These are phyloP conservation scores for Rauvolfia tetraphylla DNA, from an alignment of 257 asterid species.

Conservation along the genomic window DNA sequence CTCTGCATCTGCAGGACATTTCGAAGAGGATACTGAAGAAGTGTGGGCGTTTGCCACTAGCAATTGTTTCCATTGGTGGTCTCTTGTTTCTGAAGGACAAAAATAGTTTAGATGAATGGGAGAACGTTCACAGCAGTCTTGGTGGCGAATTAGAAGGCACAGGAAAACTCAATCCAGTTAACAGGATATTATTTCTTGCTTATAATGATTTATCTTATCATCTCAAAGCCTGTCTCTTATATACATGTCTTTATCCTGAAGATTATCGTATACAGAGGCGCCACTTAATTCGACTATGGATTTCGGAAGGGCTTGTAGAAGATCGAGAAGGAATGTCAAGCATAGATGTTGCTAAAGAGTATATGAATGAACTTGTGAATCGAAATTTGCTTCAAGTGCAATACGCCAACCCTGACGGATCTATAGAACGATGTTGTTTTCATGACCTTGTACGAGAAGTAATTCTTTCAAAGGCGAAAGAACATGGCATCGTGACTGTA, in stretches of 20 bases:
- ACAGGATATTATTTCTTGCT: background rate
- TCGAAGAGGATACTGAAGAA: constrained; percentile 4
- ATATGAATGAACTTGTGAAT: constrained; percentile 4
- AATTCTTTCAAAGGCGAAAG: background rate
- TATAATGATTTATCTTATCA: constrained; percentile 1
- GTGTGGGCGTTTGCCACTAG: constrained; percentile 15
- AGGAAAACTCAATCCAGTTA: background rate
- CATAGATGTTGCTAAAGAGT: constrained; percentile 6
- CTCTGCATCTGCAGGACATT: constrained; percentile 14
- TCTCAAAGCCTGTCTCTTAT: background rate
- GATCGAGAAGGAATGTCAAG: background rate
- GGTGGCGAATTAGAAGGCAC: background rate
- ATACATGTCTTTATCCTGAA: constrained; percentile 10
- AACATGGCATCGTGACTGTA: background rate
- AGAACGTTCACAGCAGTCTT: background rate
- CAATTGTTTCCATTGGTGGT: background rate
- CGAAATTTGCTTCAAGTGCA: constrained; percentile 8
- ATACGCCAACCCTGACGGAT: background rate
- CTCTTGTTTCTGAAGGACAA: background rate
- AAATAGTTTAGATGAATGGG: background rate
- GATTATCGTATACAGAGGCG: background rate
- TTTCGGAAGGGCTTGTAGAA: constrained; percentile 1
- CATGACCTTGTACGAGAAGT: background rate
- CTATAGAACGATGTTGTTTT: background rate
- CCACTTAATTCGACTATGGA: constrained; percentile 6